Conservation (phyloP, 2,329 filamentous ascomycete species). For the Sporothrix inflata region DNA sequence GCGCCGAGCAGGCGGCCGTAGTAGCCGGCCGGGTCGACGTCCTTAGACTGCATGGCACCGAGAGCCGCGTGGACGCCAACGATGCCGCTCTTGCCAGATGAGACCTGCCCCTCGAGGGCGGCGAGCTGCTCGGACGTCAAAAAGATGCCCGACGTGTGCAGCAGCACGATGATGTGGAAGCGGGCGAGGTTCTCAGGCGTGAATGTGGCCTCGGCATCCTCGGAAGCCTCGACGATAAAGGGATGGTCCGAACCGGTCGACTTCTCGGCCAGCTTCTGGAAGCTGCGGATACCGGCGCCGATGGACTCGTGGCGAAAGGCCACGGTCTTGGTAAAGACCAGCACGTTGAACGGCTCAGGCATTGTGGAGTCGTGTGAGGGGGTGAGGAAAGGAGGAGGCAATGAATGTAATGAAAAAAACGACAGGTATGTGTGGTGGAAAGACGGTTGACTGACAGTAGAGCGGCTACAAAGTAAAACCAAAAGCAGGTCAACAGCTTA, state of each 20-base stretch:
- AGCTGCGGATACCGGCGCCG: conserved; percentile 41
- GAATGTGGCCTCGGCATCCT: conserved; percentile 43
- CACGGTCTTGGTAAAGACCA: conserved; percentile 47
- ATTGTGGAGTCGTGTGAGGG: neutral
- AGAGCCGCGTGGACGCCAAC: conserved; percentile 49
- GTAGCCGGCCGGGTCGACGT: conserved; percentile 38
- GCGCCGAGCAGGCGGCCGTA: conserved; percentile 46
- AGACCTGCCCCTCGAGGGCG: conserved; percentile 42
- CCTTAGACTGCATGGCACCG: conserved; percentile 39
- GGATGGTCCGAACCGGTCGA: conserved; percentile 34
- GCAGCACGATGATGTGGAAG: conserved; percentile 45
- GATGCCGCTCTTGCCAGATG: conserved; percentile 42
- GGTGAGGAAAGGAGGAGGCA: neutral
- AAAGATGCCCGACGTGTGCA: conserved; percentile 47
- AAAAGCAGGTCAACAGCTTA: neutral
- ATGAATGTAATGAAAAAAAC: neutral
- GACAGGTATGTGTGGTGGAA: neutral
- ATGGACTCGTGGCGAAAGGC: conserved; percentile 48
- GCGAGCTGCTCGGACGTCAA: conserved; percentile 41
- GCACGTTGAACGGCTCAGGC: conserved; percentile 39
- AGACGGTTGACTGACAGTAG: neutral
- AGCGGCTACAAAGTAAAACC: no score
- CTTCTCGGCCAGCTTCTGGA: conserved; percentile 39
- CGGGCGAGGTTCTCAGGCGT: conserved; percentile 38
- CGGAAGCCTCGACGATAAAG: conserved; percentile 43